phyloP scores from a whole-genome alignment of 257 asterid genomes.

The Capsicum pubescens region DNA sequence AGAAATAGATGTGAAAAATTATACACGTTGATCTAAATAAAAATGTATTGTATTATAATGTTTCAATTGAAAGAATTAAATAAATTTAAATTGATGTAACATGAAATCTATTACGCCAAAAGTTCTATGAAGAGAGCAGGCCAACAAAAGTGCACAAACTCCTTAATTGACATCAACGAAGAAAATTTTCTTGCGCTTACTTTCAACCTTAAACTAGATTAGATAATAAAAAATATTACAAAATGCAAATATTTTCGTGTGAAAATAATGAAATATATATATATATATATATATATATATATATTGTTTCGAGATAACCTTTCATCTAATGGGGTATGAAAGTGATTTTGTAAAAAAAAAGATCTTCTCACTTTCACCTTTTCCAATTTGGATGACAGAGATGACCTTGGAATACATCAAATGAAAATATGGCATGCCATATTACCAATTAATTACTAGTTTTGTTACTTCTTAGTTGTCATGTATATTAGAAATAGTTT shows the following conservation, averaged over 20 bases:
- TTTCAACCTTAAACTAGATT: not conserved
- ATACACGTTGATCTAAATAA: not conserved
- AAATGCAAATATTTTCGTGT: no score
- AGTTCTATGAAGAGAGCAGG: no score
- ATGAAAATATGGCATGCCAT: not conserved
- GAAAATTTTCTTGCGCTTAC: no score
- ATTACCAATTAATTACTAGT: no score
- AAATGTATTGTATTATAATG: not conserved
- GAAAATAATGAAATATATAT: no score
- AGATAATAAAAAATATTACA: no score
- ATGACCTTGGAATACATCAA: constrained; percentile 10
- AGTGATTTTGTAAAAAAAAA: constrained; percentile 2
- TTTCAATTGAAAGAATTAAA: not conserved
- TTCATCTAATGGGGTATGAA: not conserved
- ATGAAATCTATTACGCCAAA: not conserved
- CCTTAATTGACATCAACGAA: no score
- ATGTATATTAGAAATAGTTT: no score
- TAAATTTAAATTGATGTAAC: not conserved
- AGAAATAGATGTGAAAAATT: no score
- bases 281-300: no score
- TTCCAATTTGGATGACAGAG: constrained; percentile 8
- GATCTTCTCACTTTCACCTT: not conserved
- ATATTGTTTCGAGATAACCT: not conserved
- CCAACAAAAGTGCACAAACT: no score
- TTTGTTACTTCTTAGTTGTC: no score